Evolutionary conservation across 192 early-diverging fungal species (phyloP), one percentile per base, ranked within the genome.

Genomic region (Umbelopsis vinacea): DNA sequence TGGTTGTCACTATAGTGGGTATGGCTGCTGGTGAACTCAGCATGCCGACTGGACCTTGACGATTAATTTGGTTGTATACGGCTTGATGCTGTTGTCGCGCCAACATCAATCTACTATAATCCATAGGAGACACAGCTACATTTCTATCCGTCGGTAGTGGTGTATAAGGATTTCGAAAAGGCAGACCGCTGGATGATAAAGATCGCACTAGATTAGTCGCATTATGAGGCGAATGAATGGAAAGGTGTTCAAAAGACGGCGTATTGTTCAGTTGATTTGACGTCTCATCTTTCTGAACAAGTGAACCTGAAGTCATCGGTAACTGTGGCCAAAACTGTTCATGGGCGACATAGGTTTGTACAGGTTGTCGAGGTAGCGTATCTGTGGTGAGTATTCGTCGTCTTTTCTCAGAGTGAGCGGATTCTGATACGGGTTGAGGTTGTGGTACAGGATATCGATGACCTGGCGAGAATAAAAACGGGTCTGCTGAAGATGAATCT

Each of bases 361-460:
- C n/a, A 35, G 57, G 29, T 29, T 35, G 29, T 14, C 14, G n/a
- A n/a, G 57, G 12, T 37, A 3, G 35, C 8, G 8, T 33, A 19
- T 63, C 57, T 19, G 29, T 35, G 57, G 26, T 29, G 15, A 63
- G 14, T 6, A 63, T 38, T 29, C 57, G 57, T 15, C 57, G 57
- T 19, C 57, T 63, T 19, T 63, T 63, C 33, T 63, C 57, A 37
- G 57, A 63, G 33, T 63, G 57, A 37, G 57, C 35, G 19, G 57
- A 14, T 19, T 35, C 57, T 63, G 57, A 6, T 26, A 63, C 29
- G 17, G 33, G 33, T 37, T 63, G 26, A 7, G 33, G 12, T n/a
- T 63, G 26, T 29, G 57, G 2, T 3, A 63, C 4, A 6, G 33
- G 29, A 63, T 63, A 63, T 19, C 17, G 23, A 8, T 63, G 57